phyloP scores from a whole-genome alignment of 257 asterid genomes.

The Apocynum venetum region DNA sequence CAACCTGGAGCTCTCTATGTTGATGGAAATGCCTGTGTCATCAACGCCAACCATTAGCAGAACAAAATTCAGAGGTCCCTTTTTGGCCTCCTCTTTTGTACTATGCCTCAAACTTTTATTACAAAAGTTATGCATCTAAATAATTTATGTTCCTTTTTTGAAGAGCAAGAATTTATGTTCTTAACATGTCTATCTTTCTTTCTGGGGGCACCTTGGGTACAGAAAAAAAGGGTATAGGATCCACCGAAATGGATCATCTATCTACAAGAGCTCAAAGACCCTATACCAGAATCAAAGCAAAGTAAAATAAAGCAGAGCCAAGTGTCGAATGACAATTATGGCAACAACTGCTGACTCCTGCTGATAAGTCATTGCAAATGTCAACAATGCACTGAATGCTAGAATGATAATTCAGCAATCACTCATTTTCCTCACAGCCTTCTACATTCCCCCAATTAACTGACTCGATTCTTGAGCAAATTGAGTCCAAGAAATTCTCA shows the following conservation, averaged over 20 bases:
- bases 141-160: too few species aligned
- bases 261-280: background rate
- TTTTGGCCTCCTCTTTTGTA: background rate
- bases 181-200: background rate
- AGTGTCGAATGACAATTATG: background rate
- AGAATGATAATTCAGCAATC: background rate
- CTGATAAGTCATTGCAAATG: background rate
- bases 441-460: background rate
- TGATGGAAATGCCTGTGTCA: constrained; percentile 42
- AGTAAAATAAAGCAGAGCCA: background rate
- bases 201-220: background rate
- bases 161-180: background rate
- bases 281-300: background rate
- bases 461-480: background rate
- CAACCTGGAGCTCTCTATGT: constrained; percentile 60
- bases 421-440: background rate
- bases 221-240: background rate
- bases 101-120: too few species aligned
- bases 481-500: background rate
- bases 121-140: background rate
- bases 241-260: background rate
- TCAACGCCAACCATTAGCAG: constrained; percentile 8
- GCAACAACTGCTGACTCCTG: background rate
- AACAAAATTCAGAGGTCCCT: background rate
- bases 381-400: background rate